Evolutionary conservation across 352 stramenopile genomes (phyloP).

Genomic region (Pythium guiyangense): DNA sequence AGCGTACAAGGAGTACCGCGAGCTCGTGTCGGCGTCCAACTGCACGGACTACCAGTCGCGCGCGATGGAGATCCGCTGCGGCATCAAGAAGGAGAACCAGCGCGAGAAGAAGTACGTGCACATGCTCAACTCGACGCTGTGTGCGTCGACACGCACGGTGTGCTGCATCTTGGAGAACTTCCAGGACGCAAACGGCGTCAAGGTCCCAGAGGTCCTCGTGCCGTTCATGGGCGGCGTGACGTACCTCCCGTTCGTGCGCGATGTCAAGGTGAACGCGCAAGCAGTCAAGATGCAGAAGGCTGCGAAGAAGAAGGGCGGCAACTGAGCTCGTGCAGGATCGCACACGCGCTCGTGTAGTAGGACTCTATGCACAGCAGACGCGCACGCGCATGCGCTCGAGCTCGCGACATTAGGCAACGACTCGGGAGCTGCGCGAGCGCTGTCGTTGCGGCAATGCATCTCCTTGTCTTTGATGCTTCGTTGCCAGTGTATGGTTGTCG

Average conservation of each 20-base stretch:
- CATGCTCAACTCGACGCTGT: slow-evolving; percentile 99
- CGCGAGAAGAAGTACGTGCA: slow-evolving; percentile 97
- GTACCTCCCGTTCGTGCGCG: slow-evolving; percentile 98
- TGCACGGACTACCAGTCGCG: slow-evolving; percentile 98
- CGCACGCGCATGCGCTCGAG: too few species aligned
- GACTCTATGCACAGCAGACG: too few species aligned
- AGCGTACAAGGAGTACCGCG: slow-evolving; percentile 97
- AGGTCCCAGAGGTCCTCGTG: slow-evolving; percentile 96
- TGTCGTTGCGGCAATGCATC: neutral
- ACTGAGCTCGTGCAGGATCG: slow-evolving; percentile 41
- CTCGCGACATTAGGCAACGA: too few species aligned
- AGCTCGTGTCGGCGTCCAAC: slow-evolving; percentile 99
- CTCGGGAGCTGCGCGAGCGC: too few species aligned
- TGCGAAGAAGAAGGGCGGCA: slow-evolving; percentile 88
- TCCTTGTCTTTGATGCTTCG: neutral
- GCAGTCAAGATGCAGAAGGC: slow-evolving; percentile 95
- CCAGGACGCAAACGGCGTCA: slow-evolving; percentile 96
- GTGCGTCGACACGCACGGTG: slow-evolving; percentile 97
- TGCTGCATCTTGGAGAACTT: slow-evolving; percentile 99
- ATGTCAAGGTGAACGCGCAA: slow-evolving; percentile 90
- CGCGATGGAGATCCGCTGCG: slow-evolving; percentile 97
- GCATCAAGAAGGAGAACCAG: slow-evolving; percentile 94
- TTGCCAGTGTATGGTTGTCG: neutral
- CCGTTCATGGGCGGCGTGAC: slow-evolving; percentile 98
- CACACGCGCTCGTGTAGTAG: neutral